Evolutionary conservation across 1,139 yeast species (phyloP).

Genomic region (Candida sojae): DNA sequence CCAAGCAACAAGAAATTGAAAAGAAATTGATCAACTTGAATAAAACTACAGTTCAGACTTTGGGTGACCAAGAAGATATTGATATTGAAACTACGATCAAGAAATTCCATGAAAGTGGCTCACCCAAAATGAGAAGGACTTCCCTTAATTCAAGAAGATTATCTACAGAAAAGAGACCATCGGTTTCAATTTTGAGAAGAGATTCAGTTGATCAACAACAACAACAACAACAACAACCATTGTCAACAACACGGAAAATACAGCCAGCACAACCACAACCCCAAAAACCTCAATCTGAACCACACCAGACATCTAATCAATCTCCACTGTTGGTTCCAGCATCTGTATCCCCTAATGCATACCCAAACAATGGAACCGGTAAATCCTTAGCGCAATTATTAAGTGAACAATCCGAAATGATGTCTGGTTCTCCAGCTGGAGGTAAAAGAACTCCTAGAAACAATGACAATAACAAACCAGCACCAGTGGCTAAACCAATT

Average conservation of each 20-base stretch:
- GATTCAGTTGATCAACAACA: constrained; percentile 6
- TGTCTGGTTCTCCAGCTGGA: constrained; percentile 12
- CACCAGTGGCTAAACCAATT: constrained; percentile 34
- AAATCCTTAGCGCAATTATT: constrained; percentile 43
- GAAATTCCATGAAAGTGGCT: constrained; percentile 16
- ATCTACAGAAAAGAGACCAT: constrained; percentile 18
- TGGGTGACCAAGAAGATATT: constrained; percentile 31
- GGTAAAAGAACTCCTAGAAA: constrained; percentile 21
- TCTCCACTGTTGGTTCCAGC: constrained; percentile 3
- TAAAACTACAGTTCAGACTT: constrained; percentile 58
- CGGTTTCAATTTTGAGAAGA: constrained; percentile 22
- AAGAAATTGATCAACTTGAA: constrained; percentile 51
- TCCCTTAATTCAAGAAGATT: constrained; percentile 12
- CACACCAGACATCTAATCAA: constrained; percentile 3
- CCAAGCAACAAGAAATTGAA: constrained; percentile 45
- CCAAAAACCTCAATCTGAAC: not conserved
- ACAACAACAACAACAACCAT: constrained; percentile 1
- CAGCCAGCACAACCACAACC: constrained; percentile 1
- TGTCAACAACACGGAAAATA: not conserved
- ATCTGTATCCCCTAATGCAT: constrained; percentile 8
- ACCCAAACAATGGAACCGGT: constrained; percentile 20
- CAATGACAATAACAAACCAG: constrained; percentile 22
- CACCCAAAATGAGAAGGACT: constrained; percentile 17
- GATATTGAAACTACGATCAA: constrained; percentile 19
- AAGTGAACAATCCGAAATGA: constrained; percentile 26